phyloP scores from a whole-genome alignment of 176 grass and related monocot species.

The Musa acuminata region DNA sequence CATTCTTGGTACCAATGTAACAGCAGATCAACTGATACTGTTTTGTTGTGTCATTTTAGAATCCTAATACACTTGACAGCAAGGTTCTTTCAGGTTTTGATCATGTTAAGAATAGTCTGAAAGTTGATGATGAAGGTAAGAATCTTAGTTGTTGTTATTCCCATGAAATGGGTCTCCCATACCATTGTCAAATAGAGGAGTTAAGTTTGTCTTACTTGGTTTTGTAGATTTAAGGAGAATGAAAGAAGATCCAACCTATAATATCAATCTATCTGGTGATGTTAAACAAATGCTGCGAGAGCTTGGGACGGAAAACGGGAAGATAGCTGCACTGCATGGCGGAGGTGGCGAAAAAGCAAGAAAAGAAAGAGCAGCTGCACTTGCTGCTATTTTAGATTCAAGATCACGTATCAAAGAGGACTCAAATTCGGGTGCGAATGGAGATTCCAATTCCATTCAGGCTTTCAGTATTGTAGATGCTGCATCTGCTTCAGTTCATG shows the following conservation, averaged over 20 bases:
- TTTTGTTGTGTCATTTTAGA: constrained; percentile 36
- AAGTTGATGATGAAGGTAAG: constrained; percentile 91
- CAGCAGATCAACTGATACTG: background rate
- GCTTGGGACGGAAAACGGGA: constrained; percentile 91
- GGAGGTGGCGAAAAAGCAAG: constrained; percentile 90
- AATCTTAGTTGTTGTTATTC: background rate
- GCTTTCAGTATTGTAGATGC: constrained; percentile 97
- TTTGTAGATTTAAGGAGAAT: constrained; percentile 60
- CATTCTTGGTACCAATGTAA: background rate
- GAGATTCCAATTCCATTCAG: constrained; percentile 50
- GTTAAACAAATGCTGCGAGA: constrained; percentile 95
- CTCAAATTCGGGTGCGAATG: constrained; percentile 34
- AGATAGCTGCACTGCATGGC: constrained; percentile 64
- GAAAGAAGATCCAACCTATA: constrained; percentile 90
- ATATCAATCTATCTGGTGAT: constrained; percentile 94
- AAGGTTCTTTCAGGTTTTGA: constrained; percentile 82
- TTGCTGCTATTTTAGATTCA: constrained; percentile 51
- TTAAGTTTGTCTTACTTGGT: background rate
- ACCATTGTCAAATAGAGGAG: background rate
- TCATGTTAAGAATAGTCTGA: constrained; percentile 87
- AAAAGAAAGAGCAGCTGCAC: constrained; percentile 81
- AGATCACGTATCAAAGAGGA: constrained; percentile 48
- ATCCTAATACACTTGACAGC: constrained; percentile 78
- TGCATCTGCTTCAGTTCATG: constrained; percentile 93
- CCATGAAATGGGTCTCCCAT: background rate